Percentiles rank a stretch among this genome's conserved stretches.
Conservation (phyloP, 352 stramenopile genomes). For the Pythium phragmitis region DNA sequence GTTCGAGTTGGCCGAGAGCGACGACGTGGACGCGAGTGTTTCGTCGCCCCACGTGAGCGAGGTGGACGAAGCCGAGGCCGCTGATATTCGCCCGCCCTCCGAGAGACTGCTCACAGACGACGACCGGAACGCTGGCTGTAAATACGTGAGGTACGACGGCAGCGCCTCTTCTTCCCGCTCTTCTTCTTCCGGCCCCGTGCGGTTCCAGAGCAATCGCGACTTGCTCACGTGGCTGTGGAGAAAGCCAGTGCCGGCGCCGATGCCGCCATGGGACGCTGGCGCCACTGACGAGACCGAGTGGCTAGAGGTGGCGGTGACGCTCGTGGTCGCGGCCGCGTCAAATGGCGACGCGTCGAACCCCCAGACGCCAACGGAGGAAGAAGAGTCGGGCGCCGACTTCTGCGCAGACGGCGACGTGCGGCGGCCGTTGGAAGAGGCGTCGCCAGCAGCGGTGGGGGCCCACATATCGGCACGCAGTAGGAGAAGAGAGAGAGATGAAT, state of each 20-base stretch:
- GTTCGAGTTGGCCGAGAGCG: constrained; percentile 7
- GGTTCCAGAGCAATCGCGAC: constrained; percentile 50
- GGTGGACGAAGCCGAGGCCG: background rate
- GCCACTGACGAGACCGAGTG: background rate
- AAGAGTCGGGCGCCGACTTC: background rate
- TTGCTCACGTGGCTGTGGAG: constrained; percentile 23
- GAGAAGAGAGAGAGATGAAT: background rate
- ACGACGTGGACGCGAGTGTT: constrained; percentile 7
- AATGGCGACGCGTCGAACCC: constrained; percentile 7
- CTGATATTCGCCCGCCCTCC: constrained; percentile 1
- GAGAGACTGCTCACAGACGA: constrained; percentile 1
- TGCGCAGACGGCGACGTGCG: constrained; percentile 1
- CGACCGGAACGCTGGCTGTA: constrained; percentile 46
- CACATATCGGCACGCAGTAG: constrained; percentile 9
- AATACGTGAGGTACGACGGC: constrained; percentile 69
- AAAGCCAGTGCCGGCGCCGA: constrained; percentile 8
- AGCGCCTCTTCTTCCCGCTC: constrained; percentile 71
- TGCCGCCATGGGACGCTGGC: constrained; percentile 1
- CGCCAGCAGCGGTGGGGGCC: background rate
- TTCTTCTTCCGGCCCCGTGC: constrained; percentile 62
- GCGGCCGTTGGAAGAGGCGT: constrained; percentile 1
- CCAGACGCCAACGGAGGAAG: background rate
- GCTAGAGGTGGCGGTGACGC: background rate
- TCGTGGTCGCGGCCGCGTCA: background rate
- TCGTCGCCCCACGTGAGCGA: constrained; percentile 12